Evolutionary conservation across 768 basidiomycete genomes (phyloP).

Genomic region (Boletus vermiculosoides): DNA sequence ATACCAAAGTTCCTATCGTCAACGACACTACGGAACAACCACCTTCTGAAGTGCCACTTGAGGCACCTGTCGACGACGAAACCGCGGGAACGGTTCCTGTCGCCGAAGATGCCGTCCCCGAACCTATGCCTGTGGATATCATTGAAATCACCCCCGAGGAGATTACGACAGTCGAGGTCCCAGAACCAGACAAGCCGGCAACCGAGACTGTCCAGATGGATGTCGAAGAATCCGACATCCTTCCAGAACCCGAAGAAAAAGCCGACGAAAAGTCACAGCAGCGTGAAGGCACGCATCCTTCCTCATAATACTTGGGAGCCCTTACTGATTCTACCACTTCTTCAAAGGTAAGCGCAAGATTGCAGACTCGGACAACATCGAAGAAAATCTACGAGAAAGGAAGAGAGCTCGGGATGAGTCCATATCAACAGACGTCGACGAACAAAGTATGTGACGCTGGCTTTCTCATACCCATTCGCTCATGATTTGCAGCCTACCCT

Average conservation of each 20-base stretch:
- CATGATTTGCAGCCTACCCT: slow-evolving; percentile 9
- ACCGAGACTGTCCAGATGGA: slow-evolving; percentile 11
- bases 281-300: slow-evolving; percentile 22
- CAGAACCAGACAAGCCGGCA: background rate
- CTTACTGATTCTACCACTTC: background rate
- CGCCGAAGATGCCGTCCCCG: slow-evolving; percentile 8
- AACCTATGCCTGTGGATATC: slow-evolving; percentile 6
- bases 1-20: background rate
- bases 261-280: slow-evolving; percentile 4
- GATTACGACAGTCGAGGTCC: background rate
- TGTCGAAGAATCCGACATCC: slow-evolving; percentile 10
- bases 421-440: slow-evolving; percentile 32
- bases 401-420: slow-evolving; percentile 30
- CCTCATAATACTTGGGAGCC: too few relatives aligned
- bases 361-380: slow-evolving; percentile 20
- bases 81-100: background rate
- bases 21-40: slow-evolving; percentile 7
- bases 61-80: slow-evolving; percentile 9
- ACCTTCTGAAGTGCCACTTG: background rate
- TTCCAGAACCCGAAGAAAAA: slow-evolving; percentile 14
- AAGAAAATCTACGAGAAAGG: slow-evolving; percentile 27
- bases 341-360: slow-evolving; percentile 29
- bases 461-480: background rate
- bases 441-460: slow-evolving; percentile 38
- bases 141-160: slow-evolving; percentile 12